Conservation (phyloP, 2,329 filamentous ascomycete species). For the Claviceps sp. region DNA sequence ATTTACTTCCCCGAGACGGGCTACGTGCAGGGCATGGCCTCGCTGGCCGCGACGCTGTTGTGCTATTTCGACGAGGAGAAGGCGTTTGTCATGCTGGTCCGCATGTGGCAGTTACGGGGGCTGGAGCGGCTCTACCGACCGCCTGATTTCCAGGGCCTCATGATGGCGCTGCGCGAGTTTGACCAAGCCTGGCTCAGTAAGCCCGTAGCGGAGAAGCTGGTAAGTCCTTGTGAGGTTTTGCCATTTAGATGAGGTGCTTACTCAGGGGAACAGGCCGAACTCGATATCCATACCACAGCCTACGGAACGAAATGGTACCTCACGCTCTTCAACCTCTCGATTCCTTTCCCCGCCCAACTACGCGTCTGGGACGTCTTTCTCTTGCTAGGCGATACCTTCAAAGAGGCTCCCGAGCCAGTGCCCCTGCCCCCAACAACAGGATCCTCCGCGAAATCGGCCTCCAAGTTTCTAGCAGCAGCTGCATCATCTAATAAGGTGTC, state of each 20-base stretch:
- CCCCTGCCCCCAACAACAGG: background rate
- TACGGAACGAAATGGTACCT: conserved; percentile 97
- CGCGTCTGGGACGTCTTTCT: conserved; percentile 98
- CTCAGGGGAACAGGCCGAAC: conserved; percentile 42
- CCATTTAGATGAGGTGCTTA: too few species aligned
- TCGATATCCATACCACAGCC: conserved; percentile 75
- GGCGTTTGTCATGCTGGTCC: conserved; percentile 91
- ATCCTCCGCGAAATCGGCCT: background rate
- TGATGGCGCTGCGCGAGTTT: conserved; percentile 76
- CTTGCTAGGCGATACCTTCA: conserved; percentile 50
- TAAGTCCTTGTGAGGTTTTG: conserved; percentile 30
- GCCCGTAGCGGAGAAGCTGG: conserved; percentile 68
- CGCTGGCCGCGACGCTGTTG: conserved; percentile 77
- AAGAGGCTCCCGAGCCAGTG: background rate
- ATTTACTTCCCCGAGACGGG: conserved; percentile 84
- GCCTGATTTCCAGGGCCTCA: conserved; percentile 66
- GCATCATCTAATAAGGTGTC: conserved; percentile 2
- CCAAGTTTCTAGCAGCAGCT: background rate
- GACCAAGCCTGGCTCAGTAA: conserved; percentile 72
- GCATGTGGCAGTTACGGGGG: conserved; percentile 81
- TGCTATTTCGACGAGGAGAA: conserved; percentile 96
- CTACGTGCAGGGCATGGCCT: conserved; percentile 97
- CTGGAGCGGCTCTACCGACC: conserved; percentile 72
- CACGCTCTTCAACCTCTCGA: conserved; percentile 91
- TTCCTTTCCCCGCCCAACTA: conserved; percentile 86